Evolutionary conservation across 2,329 filamentous ascomycete genomes (phyloP).

Genomic region (Diaporthe longicolla): DNA sequence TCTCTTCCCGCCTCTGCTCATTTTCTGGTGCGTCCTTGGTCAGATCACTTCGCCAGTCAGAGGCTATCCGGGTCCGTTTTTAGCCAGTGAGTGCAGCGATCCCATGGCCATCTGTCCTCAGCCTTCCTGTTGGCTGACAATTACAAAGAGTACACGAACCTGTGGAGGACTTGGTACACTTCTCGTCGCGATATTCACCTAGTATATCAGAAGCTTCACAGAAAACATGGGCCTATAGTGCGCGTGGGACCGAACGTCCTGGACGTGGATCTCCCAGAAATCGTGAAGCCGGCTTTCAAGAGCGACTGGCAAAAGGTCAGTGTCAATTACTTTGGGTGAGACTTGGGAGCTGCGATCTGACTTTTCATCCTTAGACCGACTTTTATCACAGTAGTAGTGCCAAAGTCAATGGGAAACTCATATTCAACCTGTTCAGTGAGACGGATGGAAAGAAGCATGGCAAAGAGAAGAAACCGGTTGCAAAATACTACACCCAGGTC

Average conservation of each 20-base stretch:
- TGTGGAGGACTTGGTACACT: conserved; percentile 12
- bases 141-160: conserved; percentile 19
- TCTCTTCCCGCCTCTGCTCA: neutral
- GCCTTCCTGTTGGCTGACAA: neutral
- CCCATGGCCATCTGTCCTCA: neutral
- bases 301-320: conserved; percentile 33
- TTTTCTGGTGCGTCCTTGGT: neutral
- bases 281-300: conserved; percentile 30
- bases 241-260: conserved; percentile 29
- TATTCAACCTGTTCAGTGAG: conserved; percentile 56
- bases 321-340: neutral
- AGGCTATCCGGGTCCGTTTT: conserved; percentile 21
- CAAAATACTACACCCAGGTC: conserved; percentile 52
- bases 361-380: conserved; percentile 51
- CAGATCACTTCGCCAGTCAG: neutral
- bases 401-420: conserved; percentile 53
- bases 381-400: conserved; percentile 55
- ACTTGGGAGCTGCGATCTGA: neutral
- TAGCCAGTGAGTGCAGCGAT: conserved; percentile 11
- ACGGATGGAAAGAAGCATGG: conserved; percentile 52
- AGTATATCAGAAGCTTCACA: conserved; percentile 34
- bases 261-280: conserved; percentile 28
- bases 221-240: conserved; percentile 15
- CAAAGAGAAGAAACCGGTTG: conserved; percentile 54
- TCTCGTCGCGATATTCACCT: conserved; percentile 19